Base-by-base conservation (phyloP, 257 asterid genomes). In the Misopates orontium region DNA sequence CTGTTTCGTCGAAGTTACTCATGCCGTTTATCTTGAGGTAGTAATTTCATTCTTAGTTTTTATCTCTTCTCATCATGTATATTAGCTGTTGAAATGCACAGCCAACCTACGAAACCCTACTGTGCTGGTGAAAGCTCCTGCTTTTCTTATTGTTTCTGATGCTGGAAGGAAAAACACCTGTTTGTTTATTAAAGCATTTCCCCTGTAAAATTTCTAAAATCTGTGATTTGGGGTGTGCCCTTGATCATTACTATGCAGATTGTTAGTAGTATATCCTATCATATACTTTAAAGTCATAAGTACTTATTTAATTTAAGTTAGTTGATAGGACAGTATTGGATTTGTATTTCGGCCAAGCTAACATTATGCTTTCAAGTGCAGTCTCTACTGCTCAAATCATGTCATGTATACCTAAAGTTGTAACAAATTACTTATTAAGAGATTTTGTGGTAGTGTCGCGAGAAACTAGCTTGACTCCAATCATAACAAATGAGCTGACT, bases 1-100 rank as follows among this genome's bases (percentile, higher is more conserved):
- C 78, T 12, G 71, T 73, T 57, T 77, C 95, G 67, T 72, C 90
- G 52, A 89, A 82, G 72, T 68, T 91, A 66, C 77, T 71, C 4
- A 76, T 42, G 49, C 95, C 96, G 39, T 89, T 89, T 74, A 64
- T 84, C 69, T 80, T 91, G 82, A 88, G 91, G 98, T 91, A 52
- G 42, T 60, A 56, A 7, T 75, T 50, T 49, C 49, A 42, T 67
- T 54, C 48, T 69, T 61, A 7, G 4, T 19, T 22, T 70, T 51
- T 56, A 19, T 56, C 22, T 55, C 2, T 60, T 4, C 21, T 49
- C 49, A n/a, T 64, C 45, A 7, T 18, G 31, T 31, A 41, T 22
- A 8, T 28, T 45, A 47, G 57, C 13, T 22, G 19, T 56, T 42
- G 24, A 56, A 40, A 62, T 60, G 12, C 65, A 41, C 40, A 32